phyloP scores from a whole-genome alignment of 2,329 filamentous ascomycete genomes.

The Uncinocarpus reesii region DNA sequence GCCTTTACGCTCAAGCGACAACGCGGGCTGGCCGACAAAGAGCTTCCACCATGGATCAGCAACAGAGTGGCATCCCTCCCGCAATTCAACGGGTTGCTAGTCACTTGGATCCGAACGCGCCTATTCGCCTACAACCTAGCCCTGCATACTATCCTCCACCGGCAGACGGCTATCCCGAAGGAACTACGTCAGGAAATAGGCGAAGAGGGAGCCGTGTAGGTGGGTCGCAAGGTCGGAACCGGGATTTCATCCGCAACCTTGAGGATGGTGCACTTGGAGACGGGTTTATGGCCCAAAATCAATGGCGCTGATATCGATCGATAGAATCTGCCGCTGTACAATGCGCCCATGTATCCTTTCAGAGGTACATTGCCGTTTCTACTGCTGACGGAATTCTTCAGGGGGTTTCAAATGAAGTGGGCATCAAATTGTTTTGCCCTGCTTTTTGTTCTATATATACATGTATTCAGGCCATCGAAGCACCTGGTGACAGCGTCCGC shows the following conservation, averaged over 20 bases:
- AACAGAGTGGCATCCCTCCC: conserved; percentile 82
- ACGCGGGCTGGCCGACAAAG: conserved; percentile 72
- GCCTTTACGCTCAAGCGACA: conserved; percentile 62
- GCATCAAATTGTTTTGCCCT: background rate
- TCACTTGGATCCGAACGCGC: conserved; percentile 86
- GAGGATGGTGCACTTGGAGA: conserved; percentile 93
- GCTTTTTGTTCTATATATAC: conserved; percentile 9
- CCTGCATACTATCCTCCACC: conserved; percentile 95
- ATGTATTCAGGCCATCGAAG: background rate
- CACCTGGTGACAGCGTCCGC: background rate
- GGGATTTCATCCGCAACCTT: conserved; percentile 88
- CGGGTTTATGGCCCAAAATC: conserved; percentile 64
- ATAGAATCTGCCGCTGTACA: background rate
- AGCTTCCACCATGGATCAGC: conserved; percentile 92
- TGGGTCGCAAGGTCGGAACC: conserved; percentile 39
- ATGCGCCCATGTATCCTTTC: background rate
- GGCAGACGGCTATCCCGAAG: conserved; percentile 65
- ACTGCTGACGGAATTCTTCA: background rate
- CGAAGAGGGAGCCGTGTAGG: conserved; percentile 64
- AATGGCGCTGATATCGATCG: conserved; percentile 50
- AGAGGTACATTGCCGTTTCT: background rate
- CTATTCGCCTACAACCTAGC: conserved; percentile 86
- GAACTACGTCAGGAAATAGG: conserved; percentile 50
- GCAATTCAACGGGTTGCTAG: conserved; percentile 91
- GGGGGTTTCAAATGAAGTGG: background rate